Conservation (phyloP, 116 monocot species). For the Trichopus zeylanicus region DNA sequence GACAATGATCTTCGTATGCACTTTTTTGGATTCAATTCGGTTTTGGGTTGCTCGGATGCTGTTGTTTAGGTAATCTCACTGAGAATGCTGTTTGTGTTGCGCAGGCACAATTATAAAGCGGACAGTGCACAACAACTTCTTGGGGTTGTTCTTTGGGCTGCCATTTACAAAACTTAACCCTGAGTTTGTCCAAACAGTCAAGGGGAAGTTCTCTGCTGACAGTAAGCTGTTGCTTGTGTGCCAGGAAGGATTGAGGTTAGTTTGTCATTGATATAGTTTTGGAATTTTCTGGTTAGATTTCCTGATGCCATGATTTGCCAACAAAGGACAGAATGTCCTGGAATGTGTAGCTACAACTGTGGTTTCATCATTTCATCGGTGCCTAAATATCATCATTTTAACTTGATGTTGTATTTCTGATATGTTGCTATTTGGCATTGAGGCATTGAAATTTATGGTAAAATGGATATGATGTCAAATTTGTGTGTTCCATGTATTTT, state of each 20-base stretch:
- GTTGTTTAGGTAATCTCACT: not conserved
- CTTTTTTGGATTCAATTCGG: not conserved
- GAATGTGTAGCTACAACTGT: too few species aligned
- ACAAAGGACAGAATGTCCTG: too few species aligned
- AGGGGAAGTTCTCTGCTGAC: constrained; percentile 51
- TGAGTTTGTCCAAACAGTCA: constrained; percentile 54
- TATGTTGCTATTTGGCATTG: too few species aligned
- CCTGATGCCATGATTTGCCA: too few species aligned
- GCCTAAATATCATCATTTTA: too few species aligned
- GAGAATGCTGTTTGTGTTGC: not conserved
- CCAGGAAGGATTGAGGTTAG: constrained; percentile 91
- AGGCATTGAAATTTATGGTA: too few species aligned
- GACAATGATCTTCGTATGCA: constrained; percentile 72
- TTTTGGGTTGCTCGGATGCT: not conserved
- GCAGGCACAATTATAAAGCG: constrained; percentile 70
- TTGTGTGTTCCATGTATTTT: too few species aligned
- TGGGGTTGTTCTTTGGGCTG: constrained; percentile 74
- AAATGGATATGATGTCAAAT: too few species aligned
- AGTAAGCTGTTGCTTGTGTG: constrained; percentile 77
- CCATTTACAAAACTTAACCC: constrained; percentile 80
- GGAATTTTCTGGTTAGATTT: not conserved
- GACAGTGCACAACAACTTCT: constrained; percentile 85
- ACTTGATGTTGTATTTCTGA: too few species aligned
- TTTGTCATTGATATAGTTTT: not conserved
- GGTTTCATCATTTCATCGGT: too few species aligned